Evolutionary conservation across 352 stramenopile genomes (phyloP), one percentile per base, ranked within the genome.

Genomic region (Pythium phragmitis): DNA sequence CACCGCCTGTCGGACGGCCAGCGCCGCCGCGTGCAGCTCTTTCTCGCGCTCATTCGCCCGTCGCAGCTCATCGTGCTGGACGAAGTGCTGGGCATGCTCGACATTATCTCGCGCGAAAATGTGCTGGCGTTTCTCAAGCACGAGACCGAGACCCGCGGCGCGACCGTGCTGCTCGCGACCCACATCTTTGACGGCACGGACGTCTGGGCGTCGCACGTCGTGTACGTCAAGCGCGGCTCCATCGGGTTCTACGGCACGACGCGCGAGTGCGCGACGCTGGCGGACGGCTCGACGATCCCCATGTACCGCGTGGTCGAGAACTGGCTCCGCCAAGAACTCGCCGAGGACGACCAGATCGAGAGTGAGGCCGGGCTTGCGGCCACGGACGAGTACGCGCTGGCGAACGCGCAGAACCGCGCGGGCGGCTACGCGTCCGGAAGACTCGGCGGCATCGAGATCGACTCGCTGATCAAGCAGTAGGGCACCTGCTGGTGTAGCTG

Each of bases 181-280:
- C 97, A 99, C 78, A 99, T 99, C 60, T 99, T 99, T 76, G 97
- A 99, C 73, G 96, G 96, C 47, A 90, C 98, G 53, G 97, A 99
- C 68, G 81, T 97, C 17, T 99, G 96, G 96, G 94, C 92, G 11
- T 89, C 96, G 0, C 88, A 99, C 76, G 79, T 98, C 30, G 82
- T 97, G 42, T 99, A 98, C 72, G 76, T 99, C 30, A 78, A 78
- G 41, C 69, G 73, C 7, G 82, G 81, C 9, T 72, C 63, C 0
- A 63, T 93, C 14, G 77, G 79, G 4, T 92, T 80, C 68, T 80
- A 81, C 53, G 82, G 80, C 2, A 48, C 77, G 9, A 82, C 77
- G 85, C 88, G 73, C 41, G 85, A 78, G 47, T 97, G 78, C 76
- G 96, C 63, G 73, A 90, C 74, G 21, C 62, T 51, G 19, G 49